These are phyloP conservation scores for Trichoderma koningiopsis DNA, from an alignment of 2,329 filamentous ascomycete genomes.

Conservation along the genomic window DNA sequence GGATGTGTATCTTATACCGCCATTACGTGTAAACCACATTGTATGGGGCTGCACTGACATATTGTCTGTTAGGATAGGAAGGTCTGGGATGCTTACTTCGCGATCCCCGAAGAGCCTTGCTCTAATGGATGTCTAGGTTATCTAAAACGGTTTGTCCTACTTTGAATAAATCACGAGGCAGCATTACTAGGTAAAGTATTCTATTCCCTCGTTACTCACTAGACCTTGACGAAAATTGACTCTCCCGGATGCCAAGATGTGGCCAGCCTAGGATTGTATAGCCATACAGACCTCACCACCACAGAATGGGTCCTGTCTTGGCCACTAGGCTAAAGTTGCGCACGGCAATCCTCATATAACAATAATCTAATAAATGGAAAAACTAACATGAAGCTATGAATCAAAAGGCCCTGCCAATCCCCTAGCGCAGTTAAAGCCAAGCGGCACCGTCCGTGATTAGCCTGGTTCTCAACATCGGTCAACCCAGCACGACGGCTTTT, in stretches of 20 bases:
- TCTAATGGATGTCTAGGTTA: background rate
- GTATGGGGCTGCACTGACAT: background rate
- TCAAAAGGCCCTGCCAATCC: background rate
- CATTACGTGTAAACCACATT: background rate
- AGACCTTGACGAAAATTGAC: background rate
- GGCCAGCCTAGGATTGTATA: background rate
- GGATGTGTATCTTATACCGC: background rate
- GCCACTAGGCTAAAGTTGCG: too few relatives aligned
- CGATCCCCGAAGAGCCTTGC: background rate
- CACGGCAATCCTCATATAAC: background rate
- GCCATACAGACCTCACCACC: background rate
- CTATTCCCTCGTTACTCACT: background rate
- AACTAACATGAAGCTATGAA: background rate
- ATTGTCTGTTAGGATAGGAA: background rate
- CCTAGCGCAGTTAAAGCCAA: background rate
- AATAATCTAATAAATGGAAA: background rate
- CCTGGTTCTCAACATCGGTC: background rate
- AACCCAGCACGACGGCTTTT: background rate
- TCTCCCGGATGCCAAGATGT: background rate
- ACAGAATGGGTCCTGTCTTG: background rate
- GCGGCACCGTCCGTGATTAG: background rate
- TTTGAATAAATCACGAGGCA: background rate
- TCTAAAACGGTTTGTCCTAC: background rate
- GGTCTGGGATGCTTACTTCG: background rate
- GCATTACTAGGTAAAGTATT: background rate